Base-by-base conservation (phyloP, 331 rosid genomes). In the Spiraea crenata region DNA sequence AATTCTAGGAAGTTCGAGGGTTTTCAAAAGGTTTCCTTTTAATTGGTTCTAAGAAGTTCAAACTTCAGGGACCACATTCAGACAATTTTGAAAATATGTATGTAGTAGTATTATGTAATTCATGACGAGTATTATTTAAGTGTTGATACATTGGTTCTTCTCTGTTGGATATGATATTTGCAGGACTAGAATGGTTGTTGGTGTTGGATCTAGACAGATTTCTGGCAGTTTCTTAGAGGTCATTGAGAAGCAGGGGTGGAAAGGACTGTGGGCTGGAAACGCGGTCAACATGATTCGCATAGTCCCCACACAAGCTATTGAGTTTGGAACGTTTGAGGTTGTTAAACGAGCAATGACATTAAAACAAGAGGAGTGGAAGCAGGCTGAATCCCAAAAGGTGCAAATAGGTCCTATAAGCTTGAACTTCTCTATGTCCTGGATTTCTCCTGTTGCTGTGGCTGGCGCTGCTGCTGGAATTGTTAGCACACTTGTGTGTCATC, bases 141-240 rank as follows among this genome's bases (percentile, higher is more conserved):
- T 35, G 42, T 52, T 46, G 57, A 40, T 8, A 51, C 20, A 20
- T 60, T 64, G 34, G 46, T 48, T 52, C 57, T 59, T 35, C 25
- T 82, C 17, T 47, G n/a, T 74, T 20, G 7, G 10, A 17, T 68
- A 50, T 72, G 55, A 54, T 63, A 48, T 61, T 38, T 57, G 74
- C 97, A 93, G 99, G 88, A 93, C 97, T 19, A 85, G 97, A 83
- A 93, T 93, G 99, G 85, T 93, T 8, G 97, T 93, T 68, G 99
- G 99, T 79, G 91, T 93, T 65, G 99, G 99, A 34, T 89, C 99
- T 0, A 91, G 78, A 86, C 68, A 77, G 44, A 93, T 93, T 57
- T 61, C 74, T 0, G 97, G 95, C 73, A 93, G 97, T 85, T 89
- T 93, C 59, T 1, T 83, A 59, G 90, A 93, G 88, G 91, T 93